These are phyloP conservation scores for Dysphania ambrosioides DNA, from an alignment of 148 eudicot species.

Conservation along the genomic window DNA sequence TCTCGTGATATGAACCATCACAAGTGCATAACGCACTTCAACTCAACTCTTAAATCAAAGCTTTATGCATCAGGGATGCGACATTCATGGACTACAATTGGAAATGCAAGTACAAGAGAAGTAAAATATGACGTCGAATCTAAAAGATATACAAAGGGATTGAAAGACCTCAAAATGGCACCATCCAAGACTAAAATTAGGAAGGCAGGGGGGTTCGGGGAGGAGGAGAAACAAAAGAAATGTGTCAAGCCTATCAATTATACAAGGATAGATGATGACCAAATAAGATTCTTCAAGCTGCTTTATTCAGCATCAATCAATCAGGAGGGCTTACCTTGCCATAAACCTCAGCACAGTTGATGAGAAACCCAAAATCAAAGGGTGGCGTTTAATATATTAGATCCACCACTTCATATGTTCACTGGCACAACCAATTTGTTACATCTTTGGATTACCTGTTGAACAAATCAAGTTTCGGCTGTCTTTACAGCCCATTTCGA, in stretches of 20 bases:
- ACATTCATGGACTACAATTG: background rate
- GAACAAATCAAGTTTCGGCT: conserved; percentile 3
- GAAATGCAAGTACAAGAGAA: background rate
- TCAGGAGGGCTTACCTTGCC: conserved; percentile 1
- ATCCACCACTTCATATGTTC: background rate
- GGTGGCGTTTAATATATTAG: background rate
- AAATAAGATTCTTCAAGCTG: background rate
- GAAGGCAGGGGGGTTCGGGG: background rate
- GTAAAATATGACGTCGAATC: background rate
- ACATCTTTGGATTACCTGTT: background rate
- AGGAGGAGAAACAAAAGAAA: background rate
- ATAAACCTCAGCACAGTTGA: background rate
- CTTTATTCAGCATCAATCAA: conserved; percentile 1
- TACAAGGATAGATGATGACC: conserved; percentile 1
- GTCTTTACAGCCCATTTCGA: background rate
- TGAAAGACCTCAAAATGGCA: conserved; percentile 7
- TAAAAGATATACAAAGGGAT: conserved; percentile 8
- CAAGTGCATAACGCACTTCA: background rate
- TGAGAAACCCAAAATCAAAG: background rate
- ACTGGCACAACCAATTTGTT: background rate
- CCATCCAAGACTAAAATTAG: conserved; percentile 12
- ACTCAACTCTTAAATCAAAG: background rate
- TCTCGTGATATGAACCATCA: background rate
- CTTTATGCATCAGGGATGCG: conserved; percentile 1
- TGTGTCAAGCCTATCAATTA: conserved; percentile 2